Base-by-base conservation (phyloP, 306 rosid genomes). In the Lotus japonicus region DNA sequence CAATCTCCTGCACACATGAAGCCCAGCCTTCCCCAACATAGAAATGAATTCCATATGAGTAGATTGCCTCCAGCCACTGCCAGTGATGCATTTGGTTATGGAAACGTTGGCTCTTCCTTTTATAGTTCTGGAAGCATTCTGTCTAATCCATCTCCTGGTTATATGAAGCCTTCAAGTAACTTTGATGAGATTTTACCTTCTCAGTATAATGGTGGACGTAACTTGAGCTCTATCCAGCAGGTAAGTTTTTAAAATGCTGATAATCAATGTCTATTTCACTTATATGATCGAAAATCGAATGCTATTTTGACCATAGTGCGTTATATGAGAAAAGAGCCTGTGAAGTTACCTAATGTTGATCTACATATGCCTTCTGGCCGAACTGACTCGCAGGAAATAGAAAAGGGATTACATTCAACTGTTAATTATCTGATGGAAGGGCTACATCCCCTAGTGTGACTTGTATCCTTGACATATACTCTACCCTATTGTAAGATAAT, bases 201-300 rank as follows among this genome's bases (percentile, higher is more conserved):
- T 43, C 86, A 64, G 46, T 80, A 78, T 58, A 64, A 26, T 43
- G 82, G 55, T 33, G 86, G 84, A 62, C 70, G 10, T 66, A 73
- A 66, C 69, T 33, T 79, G 4, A 72, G 64, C 68, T 59, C 84
- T 39, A 49, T 58, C 81, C 82, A 79, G 61, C 88, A 62, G 87
- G 96, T 89, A 80, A 36, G 53, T 71, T 66, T 50, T 74, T 26
- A 43, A 57, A 41, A 6, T 57, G 57, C 57, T 63, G 63, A 59
- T 41, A 43, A 17, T 51, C 5, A 1, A 6, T 13, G 64, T 49
- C 54, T 38, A 31, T n/a, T 64, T 19, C 4, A 7, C 3, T 49
- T 68, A 12, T 66, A 33, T 64, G 58, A 18, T 33, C 48, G 52
- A 56, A 58, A 51, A 18, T 33, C 48, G 52, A 56, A 58, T 58